Conservation (phyloP, 108 stramenopile species). For the Pseudonitzschia multiseries region DNA sequence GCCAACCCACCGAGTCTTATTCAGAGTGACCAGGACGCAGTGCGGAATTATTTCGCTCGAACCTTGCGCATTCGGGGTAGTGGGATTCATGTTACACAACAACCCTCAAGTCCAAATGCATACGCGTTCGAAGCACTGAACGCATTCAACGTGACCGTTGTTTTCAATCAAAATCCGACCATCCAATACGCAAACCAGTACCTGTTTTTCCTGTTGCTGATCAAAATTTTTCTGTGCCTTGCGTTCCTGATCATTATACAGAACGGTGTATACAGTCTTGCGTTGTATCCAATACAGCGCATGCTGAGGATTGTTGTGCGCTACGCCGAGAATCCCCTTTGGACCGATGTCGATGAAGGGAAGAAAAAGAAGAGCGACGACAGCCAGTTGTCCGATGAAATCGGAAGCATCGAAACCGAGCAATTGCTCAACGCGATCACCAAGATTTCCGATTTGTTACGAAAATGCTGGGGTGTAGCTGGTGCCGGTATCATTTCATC, state of each 20-base stretch:
- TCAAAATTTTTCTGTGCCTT: slow-evolving; percentile 36
- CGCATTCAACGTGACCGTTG: slow-evolving; percentile 18
- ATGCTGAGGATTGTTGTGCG: slow-evolving; percentile 86
- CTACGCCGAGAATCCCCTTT: slow-evolving; percentile 73
- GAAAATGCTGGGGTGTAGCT: slow-evolving; percentile 94
- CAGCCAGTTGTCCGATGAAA: slow-evolving; percentile 11
- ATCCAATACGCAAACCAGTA: slow-evolving; percentile 8
- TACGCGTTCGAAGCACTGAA: background rate
- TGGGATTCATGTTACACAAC: background rate
- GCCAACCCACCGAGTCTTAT: background rate
- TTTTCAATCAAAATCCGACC: slow-evolving; percentile 37
- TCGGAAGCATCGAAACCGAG: slow-evolving; percentile 90
- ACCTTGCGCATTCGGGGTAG: background rate
- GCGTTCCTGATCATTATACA: slow-evolving; percentile 46
- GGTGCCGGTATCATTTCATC: slow-evolving; percentile 95
- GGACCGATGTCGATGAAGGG: slow-evolving; percentile 10
- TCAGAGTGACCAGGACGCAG: too few relatives aligned
- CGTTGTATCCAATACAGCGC: slow-evolving; percentile 70
- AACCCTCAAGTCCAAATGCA: background rate
- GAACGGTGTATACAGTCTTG: slow-evolving; percentile 67
- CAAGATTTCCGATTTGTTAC: slow-evolving; percentile 91
- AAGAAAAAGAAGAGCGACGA: slow-evolving; percentile 2
- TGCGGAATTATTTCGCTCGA: slow-evolving; percentile 32
- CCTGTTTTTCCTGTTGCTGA: slow-evolving; percentile 48
- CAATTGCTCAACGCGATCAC: slow-evolving; percentile 86